These are phyloP conservation scores for Ceratocystiopsis minuta DNA, from an alignment of 2,329 filamentous ascomycete species.

Conservation along the genomic window DNA sequence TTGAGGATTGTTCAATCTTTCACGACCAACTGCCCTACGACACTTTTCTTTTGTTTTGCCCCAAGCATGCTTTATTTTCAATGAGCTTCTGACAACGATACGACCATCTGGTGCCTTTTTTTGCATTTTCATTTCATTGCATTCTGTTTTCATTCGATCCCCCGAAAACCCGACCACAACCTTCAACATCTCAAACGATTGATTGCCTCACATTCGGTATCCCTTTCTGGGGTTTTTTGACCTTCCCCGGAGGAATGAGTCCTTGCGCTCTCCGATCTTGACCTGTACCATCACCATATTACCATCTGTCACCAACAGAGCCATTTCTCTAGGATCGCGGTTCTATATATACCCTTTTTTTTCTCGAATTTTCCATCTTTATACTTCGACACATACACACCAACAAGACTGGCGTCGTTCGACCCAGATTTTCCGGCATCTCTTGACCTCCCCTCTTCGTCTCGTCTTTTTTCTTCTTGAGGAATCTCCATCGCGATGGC, in stretches of 20 bases:
- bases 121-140: conserved; percentile 7
- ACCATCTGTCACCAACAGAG: conserved; percentile 4
- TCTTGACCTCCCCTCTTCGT: neutral
- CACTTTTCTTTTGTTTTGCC: conserved; percentile 20
- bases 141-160: neutral
- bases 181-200: neutral
- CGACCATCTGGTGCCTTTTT: conserved; percentile 18
- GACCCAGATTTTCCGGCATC: neutral
- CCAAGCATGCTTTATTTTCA: conserved; percentile 10
- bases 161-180: neutral
- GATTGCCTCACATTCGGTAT: neutral
- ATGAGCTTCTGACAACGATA: conserved; percentile 27
- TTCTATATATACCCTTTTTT: conserved; percentile 13
- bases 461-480: conserved; percentile 9
- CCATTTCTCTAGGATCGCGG: conserved; percentile 8
- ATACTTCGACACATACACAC: neutral
- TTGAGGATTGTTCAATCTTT: conserved; percentile 10
- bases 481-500: conserved; percentile 39
- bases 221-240: neutral
- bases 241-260: conserved; percentile 7
- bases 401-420: too few species aligned
- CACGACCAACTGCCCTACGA: conserved; percentile 10
- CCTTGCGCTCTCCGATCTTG: conserved; percentile 1
- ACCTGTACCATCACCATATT: conserved; percentile 4
- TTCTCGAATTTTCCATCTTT: conserved; percentile 3